Base-by-base conservation (phyloP, 106 monocot species). In the Amphibolis antarctica region DNA sequence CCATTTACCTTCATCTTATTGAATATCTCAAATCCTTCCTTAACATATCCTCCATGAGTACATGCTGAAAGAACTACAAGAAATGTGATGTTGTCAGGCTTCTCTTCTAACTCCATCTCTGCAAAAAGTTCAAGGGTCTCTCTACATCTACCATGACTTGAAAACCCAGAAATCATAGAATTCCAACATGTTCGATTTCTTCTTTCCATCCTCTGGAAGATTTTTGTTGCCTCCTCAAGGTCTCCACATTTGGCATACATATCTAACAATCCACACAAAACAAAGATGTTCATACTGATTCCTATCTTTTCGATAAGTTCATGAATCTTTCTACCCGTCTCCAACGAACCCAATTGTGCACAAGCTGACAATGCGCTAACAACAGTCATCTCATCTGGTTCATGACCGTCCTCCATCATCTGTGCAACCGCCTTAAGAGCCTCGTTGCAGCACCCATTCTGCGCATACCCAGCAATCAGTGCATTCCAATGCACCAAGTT, bases 231-330 rank as follows among this genome's bases (percentile, higher is more conserved):
- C 29, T 28, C 49, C 23, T 55, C 83, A 21, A 88, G 72, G 51
- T 88, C 87, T 10, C 87, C 83, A 22, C 87, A 88, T 65, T 88
- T 88, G 45, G 83, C 80, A 64, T 80, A 88, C 87, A 88, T 81
- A 45, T 83, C 83, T 12, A 88, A 70, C 64, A 88, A 55, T 12
- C 83, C 80, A 69, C 81, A 83, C 22, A 72, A 15, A 43, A 86
- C 78, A 63, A 80, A 83, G 15, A 67, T 49, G 50, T 80, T 83
- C 36, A 36, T 51, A 22, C 56, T 69, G 17, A 88, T 83, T 28
- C 64, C 55, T 27, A 31, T 63, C 30, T 51, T 46, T 0, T 70
- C 42, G 12, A 80, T 76, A 20, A 78, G 56, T 18, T 76, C 59
- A 46, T 80, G 83, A 11, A 88, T 56, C 18, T 76, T 61, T 43